Evolutionary conservation across 805 yeast species (phyloP).

Genomic region (Candida succiphila): DNA sequence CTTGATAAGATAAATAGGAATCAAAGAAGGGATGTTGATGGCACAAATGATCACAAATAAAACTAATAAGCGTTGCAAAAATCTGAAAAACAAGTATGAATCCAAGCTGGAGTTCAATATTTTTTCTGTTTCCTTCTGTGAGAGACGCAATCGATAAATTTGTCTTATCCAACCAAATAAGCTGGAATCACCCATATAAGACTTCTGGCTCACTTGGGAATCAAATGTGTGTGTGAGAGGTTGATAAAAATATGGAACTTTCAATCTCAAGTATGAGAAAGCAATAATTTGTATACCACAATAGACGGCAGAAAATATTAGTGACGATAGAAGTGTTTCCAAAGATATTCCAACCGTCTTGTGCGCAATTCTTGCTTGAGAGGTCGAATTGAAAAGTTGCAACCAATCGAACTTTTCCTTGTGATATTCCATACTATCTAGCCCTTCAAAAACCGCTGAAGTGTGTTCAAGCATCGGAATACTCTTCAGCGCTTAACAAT

Average conservation of each 20-base stretch:
- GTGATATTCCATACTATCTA: no score
- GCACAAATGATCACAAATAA: conserved; percentile 44
- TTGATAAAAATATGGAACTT: conserved; percentile 38
- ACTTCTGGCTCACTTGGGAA: no score
- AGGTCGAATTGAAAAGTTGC: conserved; percentile 2
- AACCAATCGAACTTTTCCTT: no score
- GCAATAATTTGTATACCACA: conserved; percentile 41
- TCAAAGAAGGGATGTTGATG: conserved; percentile 44
- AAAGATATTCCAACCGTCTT: conserved; percentile 43
- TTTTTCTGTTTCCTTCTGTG: conserved; percentile 31
- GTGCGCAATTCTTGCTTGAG: conserved; percentile 13
- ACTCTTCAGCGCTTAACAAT: no score
- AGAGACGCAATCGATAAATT: conserved; percentile 19
- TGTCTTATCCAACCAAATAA: conserved; percentile 54
- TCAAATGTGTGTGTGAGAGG: conserved; percentile 39
- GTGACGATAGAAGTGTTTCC: conserved; percentile 43
- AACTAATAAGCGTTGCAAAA: conserved; percentile 37
- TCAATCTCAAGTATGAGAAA: conserved; percentile 28
- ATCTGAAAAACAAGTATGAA: conserved; percentile 64
- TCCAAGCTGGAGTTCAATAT: conserved; percentile 47
- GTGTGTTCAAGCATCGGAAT: not conserved
- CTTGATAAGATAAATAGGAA: conserved; percentile 54
- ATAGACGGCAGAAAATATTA: conserved; percentile 41
- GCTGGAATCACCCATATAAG: no score
- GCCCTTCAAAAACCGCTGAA: not conserved